phyloP scores from a whole-genome alignment of 2,329 filamentous ascomycete species.

The Esteya vermicola region DNA sequence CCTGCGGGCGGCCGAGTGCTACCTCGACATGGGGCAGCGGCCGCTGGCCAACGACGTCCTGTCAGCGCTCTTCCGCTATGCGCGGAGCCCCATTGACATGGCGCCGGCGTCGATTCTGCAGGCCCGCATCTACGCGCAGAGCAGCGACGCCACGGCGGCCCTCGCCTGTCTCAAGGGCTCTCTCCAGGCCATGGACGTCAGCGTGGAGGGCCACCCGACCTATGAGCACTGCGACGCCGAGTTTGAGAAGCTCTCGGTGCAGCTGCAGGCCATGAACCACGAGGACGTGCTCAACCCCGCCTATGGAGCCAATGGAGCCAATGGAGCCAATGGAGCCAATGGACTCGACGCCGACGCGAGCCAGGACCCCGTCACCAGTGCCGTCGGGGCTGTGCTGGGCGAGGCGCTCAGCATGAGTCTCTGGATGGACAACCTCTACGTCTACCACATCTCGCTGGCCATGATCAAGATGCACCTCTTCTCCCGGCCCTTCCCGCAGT shows the following conservation, averaged over 20 bases:
- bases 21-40: constrained; percentile 63
- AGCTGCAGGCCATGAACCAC: constrained; percentile 43
- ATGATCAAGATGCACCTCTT: constrained; percentile 53
- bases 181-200: constrained; percentile 52
- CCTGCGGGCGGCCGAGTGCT: constrained; percentile 68
- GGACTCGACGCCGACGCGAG: too few relatives aligned
- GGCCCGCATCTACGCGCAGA: constrained; percentile 62
- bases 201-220: constrained; percentile 49
- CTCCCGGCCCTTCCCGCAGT: constrained; percentile 53
- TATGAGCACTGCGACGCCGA: constrained; percentile 66
- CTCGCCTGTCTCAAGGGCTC: constrained; percentile 58
- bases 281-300: constrained; percentile 28
- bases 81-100: constrained; percentile 61
- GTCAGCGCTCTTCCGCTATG: constrained; percentile 53
- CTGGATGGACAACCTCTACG: constrained; percentile 59
- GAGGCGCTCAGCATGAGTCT: constrained; percentile 58
- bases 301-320: too few relatives aligned
- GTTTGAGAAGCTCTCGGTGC: constrained; percentile 49
- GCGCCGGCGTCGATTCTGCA: constrained; percentile 73
- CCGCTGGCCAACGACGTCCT: constrained; percentile 55
- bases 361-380: constrained; percentile 40
- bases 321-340: too few relatives aligned
- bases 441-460: constrained; percentile 55
- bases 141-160: constrained; percentile 55
- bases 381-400: constrained; percentile 54